Percentiles rank a stretch among this genome's conserved stretches.
Evolutionary conservation across 306 rosid species (phyloP).

Genomic region (Lotus japonicus): DNA sequence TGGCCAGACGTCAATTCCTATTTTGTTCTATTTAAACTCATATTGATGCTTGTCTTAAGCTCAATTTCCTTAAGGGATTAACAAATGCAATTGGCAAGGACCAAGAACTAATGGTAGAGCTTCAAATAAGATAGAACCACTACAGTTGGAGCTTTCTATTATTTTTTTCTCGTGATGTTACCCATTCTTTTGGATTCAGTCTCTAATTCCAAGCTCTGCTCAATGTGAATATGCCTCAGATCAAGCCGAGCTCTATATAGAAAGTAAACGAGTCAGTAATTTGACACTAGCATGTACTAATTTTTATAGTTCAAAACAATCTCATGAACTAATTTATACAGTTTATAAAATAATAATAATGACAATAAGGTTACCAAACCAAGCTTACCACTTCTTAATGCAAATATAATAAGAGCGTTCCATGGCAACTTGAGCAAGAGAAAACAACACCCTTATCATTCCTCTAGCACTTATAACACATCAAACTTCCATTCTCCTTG

Average conservation of each 20-base stretch:
- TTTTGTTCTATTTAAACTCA: too few species aligned
- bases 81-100: too few species aligned
- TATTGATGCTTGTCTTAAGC: too few species aligned
- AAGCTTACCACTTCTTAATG: constrained; percentile 44
- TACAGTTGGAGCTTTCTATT: too few species aligned
- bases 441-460: constrained; percentile 57
- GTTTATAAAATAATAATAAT: not conserved
- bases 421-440: constrained; percentile 36
- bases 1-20: too few species aligned
- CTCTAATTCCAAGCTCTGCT: constrained; percentile 56
- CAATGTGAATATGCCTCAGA: constrained; percentile 50
- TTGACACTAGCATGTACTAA: constrained; percentile 32
- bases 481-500: constrained; percentile 61
- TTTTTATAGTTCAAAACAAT: too few species aligned
- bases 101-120: too few species aligned
- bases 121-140: too few species aligned
- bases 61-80: too few species aligned
- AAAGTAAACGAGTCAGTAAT: constrained; percentile 41
- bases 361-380: not conserved
- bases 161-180: constrained; percentile 4
- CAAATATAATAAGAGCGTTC: constrained; percentile 56
- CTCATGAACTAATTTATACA: not conserved
- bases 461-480: constrained; percentile 74
- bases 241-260: constrained; percentile 48
- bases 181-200: constrained; percentile 51